Evolutionary conservation across 208 protist species (phyloP).

Genomic region (Trypanosoma brucei): DNA sequence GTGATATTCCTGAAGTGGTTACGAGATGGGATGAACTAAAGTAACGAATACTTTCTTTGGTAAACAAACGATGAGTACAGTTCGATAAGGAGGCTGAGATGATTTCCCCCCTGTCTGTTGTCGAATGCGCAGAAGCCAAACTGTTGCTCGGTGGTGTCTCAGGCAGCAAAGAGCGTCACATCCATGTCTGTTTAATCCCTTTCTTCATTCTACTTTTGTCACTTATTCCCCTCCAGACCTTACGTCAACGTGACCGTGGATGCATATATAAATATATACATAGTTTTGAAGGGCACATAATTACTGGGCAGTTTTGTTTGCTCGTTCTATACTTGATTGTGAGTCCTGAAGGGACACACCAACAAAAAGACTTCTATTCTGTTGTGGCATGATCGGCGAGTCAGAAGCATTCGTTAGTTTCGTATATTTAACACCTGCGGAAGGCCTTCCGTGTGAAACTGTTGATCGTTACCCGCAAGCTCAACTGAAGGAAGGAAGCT

Average conservation of each 20-base stretch:
- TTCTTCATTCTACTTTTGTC: no score
- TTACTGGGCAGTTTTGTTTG: no score
- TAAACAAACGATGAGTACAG: constrained; percentile 8
- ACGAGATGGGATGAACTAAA: constrained; percentile 66
- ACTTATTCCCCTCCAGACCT: no score
- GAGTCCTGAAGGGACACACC: not conserved
- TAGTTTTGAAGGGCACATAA: no score
- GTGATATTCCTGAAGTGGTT: constrained; percentile 38
- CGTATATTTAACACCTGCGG: constrained; percentile 15
- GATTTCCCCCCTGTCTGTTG: no score
- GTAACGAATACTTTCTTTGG: constrained; percentile 14
- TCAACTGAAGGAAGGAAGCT: not conserved
- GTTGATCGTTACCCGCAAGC: not conserved
- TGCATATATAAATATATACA: no score
- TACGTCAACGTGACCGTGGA: no score
- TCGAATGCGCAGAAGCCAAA: no score
- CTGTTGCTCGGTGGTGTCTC: no score
- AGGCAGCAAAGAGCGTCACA: no score
- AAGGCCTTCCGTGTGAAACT: constrained; percentile 13
- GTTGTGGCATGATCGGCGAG: not conserved
- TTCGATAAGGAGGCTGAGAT: not conserved
- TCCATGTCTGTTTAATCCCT: no score
- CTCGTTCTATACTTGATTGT: no score
- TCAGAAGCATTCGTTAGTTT: constrained; percentile 10
- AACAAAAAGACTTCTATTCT: not conserved